Base-by-base conservation (phyloP, 164 flowering plant genomes). In the Warburgia ugandensis region DNA sequence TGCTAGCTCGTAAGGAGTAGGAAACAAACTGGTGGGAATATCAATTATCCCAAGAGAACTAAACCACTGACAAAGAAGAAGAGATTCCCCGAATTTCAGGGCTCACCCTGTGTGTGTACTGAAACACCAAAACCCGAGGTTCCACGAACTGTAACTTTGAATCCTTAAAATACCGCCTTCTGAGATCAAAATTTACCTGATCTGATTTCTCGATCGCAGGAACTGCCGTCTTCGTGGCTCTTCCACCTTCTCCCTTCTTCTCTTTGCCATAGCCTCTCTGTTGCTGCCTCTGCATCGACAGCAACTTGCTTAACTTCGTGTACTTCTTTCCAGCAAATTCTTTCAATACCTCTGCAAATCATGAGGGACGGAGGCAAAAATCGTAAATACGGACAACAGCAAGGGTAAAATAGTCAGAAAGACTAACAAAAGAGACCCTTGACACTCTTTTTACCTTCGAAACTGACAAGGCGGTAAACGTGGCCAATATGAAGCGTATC, bases 371-470 rank as follows among this genome's bases (percentile, higher is more conserved):
- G n/a, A n/a, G n/a, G n/a, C n/a, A n/a, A n/a, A n/a, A n/a, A n/a
- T n/a, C n/a, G 11, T n/a, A 16, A 21, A 45, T 17, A 55, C 5
- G 17, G 14, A 3, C 20, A 29, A 23, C 7, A 6, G 16, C 5
- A 14, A 4, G 13, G 6, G 39, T 19, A 6, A 4, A 21, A 6
- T 19, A 16, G 38, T 22, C 7, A 3, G 31, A 8, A 11, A 22
- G n/a, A 21, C n/a, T n/a, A n/a, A n/a, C n/a, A 1, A 43, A 21
- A 20, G n/a, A 29, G 0, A 11, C 3, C 3, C 17, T 19, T 1
- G 16, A 28, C n/a, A n/a, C n/a, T n/a, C n/a, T n/a, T n/a, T n/a
- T n/a, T n/a, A 86, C 92, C 96, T 86, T 81, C 80, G 45, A 78
- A 86, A 55, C 74, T 73, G 66, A 86, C 60, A 39, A 83, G 88